A percentile compares a stretch with the other conserved stretches of the same genome.
Evolutionary conservation across 1,284 basidiomycete genomes (phyloP).

Genomic region (Trametes polyzona): DNA sequence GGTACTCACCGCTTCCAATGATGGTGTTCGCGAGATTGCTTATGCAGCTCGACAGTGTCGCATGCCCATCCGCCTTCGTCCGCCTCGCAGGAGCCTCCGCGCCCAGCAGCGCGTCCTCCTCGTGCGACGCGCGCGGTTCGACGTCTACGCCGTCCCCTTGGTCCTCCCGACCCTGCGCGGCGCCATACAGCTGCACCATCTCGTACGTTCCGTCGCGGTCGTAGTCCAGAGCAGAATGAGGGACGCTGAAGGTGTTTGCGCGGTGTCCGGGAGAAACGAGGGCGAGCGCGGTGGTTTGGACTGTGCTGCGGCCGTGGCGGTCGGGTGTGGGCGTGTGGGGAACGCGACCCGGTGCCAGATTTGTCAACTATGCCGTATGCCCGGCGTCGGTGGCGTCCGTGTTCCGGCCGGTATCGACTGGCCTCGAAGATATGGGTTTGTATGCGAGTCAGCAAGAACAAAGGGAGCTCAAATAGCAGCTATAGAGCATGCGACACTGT

Average conservation of each 20-base stretch:
- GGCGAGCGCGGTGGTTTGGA: slow-evolving; percentile 20
- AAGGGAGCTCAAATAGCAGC: neutral
- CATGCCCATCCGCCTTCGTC: slow-evolving; percentile 60
- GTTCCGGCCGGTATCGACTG: neutral
- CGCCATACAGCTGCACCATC: slow-evolving; percentile 70
- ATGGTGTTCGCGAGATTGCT: slow-evolving; percentile 87
- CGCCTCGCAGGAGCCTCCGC: slow-evolving; percentile 38
- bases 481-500: no score
- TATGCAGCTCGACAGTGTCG: slow-evolving; percentile 65
- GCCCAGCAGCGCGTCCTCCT: slow-evolving; percentile 56
- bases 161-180: slow-evolving; percentile 35
- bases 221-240: slow-evolving; percentile 15
- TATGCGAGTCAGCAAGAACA: neutral
- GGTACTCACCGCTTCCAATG: slow-evolving; percentile 78
- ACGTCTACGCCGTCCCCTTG: slow-evolving; percentile 19
- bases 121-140: slow-evolving; percentile 30
- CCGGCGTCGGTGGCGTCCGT: neutral
- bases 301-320: slow-evolving; percentile 4
- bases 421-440: neutral
- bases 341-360: slow-evolving; percentile 18
- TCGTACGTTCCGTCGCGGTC: slow-evolving; percentile 45
- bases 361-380: slow-evolving; percentile 17
- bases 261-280: slow-evolving; percentile 16
- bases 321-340: slow-evolving; percentile 15
- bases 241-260: neutral